These are phyloP conservation scores for Termitomyces sp. DNA, from an alignment of 1,284 basidiomycete genomes.

Conservation along the genomic window DNA sequence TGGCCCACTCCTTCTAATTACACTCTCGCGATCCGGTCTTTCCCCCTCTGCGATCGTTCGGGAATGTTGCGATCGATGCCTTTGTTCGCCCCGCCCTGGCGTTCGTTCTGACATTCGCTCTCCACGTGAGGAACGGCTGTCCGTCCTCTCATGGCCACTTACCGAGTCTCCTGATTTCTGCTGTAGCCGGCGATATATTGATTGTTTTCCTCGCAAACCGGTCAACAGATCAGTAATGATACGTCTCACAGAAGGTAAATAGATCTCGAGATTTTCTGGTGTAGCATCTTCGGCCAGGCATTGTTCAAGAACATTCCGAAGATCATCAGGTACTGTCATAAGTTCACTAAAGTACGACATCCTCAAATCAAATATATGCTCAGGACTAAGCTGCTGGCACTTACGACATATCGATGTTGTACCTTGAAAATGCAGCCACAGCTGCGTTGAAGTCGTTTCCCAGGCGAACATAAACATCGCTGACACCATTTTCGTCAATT, in stretches of 20 bases:
- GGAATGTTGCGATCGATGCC: constrained; percentile 44
- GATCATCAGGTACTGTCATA: constrained; percentile 82
- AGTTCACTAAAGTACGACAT: constrained; percentile 63
- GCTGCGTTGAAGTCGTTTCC: constrained; percentile 98
- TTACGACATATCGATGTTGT: constrained; percentile 89
- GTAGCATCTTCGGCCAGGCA: constrained; percentile 90
- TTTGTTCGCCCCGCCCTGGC: constrained; percentile 34
- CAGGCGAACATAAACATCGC: constrained; percentile 93
- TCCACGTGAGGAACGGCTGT: constrained; percentile 45
- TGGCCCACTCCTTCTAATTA: constrained; percentile 27
- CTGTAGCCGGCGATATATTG: constrained; percentile 65
- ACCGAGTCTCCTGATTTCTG: constrained; percentile 43
- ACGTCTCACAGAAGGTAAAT: constrained; percentile 86
- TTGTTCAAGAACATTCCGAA: constrained; percentile 84
- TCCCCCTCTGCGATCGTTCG: constrained; percentile 29
- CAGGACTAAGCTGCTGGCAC: constrained; percentile 27
- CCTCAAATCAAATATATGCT: constrained; percentile 14
- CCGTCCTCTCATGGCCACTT: constrained; percentile 40
- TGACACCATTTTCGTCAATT: constrained; percentile 80
- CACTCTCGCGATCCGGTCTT: constrained; percentile 22
- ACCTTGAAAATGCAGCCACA: constrained; percentile 81
- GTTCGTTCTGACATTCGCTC: constrained; percentile 33
- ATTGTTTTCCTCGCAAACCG: constrained; percentile 89
- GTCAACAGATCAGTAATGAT: constrained; percentile 93
- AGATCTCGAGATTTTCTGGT: constrained; percentile 80